These are phyloP conservation scores for Starmerella lactis-condensi DNA, from an alignment of 805 yeast genomes.

Conservation along the genomic window DNA sequence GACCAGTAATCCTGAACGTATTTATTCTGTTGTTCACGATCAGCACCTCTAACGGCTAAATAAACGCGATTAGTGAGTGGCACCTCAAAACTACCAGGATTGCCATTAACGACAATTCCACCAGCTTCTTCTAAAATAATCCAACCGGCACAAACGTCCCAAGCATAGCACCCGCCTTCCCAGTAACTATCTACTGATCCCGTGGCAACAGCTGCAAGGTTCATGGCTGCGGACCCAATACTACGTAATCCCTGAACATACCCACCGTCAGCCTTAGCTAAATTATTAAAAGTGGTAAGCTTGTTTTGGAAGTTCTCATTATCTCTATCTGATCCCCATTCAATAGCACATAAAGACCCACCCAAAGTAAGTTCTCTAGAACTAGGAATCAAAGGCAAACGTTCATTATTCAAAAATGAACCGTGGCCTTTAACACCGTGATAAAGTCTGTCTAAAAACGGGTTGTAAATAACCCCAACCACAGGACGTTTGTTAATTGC, in stretches of 20 bases:
- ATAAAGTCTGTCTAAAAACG: slow-evolving; percentile 35
- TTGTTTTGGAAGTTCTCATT: slow-evolving; percentile 35
- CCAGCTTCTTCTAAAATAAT: slow-evolving; percentile 42
- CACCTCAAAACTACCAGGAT: slow-evolving; percentile 31
- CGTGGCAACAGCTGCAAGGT: slow-evolving; percentile 37
- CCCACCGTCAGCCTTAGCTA: slow-evolving; percentile 36
- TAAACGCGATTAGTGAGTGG: slow-evolving; percentile 36
- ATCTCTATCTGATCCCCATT: slow-evolving; percentile 42
- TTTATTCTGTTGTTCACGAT: slow-evolving; percentile 27
- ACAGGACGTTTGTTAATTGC: slow-evolving; percentile 31
- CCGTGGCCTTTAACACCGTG: slow-evolving; percentile 40
- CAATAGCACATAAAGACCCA: slow-evolving; percentile 37
- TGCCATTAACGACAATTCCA: slow-evolving; percentile 38
- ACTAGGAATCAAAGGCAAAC: slow-evolving; percentile 24
- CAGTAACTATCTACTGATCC: slow-evolving; percentile 45
- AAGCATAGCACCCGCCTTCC: slow-evolving; percentile 53
- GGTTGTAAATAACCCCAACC: slow-evolving; percentile 52
- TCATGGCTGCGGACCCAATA: slow-evolving; percentile 49
- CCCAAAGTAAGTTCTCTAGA: slow-evolving; percentile 29
- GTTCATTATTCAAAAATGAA: slow-evolving; percentile 31
- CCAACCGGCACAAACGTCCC: slow-evolving; percentile 61
- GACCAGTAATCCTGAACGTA: slow-evolving; percentile 35
- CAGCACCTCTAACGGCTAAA: slow-evolving; percentile 39
- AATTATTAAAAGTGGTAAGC: slow-evolving; percentile 29
- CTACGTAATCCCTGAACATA: slow-evolving; percentile 44